Base-by-base conservation (phyloP, 2,329 filamentous ascomycete species). In the Neophaeococcomyces aloes region DNA sequence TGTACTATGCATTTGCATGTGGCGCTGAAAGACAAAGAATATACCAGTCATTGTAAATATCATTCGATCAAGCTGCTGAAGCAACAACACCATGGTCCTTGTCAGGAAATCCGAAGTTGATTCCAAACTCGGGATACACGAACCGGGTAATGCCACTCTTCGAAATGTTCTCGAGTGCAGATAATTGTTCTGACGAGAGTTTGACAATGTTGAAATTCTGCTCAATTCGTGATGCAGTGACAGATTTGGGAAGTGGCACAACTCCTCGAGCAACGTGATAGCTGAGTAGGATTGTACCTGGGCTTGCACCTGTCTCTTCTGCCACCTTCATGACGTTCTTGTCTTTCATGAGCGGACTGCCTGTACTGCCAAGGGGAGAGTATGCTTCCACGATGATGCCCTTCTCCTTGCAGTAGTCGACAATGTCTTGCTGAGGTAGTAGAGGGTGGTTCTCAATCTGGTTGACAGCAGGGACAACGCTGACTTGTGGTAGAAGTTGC, bases 361-460 rank as follows among this genome's bases (percentile, higher is more conserved):
- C 65, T 7, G 64, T 68, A 55, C 74, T 75, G 10, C 72, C 73
- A 13, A 75, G 69, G 0, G 72, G 70, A 29, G 67, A 72, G 56
- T 75, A 76, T 43, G 73, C 70, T 4, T 68, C 72, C 45, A 75
- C 53, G 55, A 74, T 70, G 49, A 75, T 75, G 17, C 66, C 66
- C 44, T 71, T 67, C 11, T 59, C 51, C 45, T 65, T 66, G 56
- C 72, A 68, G 61, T 65, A 74, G 7, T 68, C 64, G 14, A 61
- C 57, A 42, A 75, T 72, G 2, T 56, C 56, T 13, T 58, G 58
- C 52, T 76, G 72, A 48, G 72, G 70, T 13, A 76, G 61, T 61
- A 67, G 74, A 2, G 67, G 73, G 52, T 76, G 73, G 18, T 66
- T 60, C 54, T 76, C 73, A 37, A 75, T 56, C 55, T 76, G 69